phyloP scores from a whole-genome alignment of 2,329 filamentous ascomycete species.

The Fusarium sp. region DNA sequence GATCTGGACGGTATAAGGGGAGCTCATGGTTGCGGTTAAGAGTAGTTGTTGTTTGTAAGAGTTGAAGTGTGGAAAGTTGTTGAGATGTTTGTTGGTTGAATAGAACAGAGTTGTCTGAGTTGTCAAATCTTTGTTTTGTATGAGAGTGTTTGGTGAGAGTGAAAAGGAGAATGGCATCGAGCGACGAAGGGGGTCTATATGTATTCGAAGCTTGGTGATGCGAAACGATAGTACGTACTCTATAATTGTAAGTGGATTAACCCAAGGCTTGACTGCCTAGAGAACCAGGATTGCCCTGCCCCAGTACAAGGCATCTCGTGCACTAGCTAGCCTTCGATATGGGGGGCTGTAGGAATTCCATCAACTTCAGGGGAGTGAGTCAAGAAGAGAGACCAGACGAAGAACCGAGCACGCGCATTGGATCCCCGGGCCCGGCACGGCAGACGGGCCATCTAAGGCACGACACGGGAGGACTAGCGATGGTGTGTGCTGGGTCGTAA shows the following conservation, averaged over 20 bases:
- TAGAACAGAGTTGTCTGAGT: slow-evolving; percentile 1
- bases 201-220: slow-evolving; percentile 37
- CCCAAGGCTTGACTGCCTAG: slow-evolving; percentile 36
- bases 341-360: slow-evolving; percentile 22
- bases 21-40: slow-evolving; percentile 42
- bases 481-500: slow-evolving; percentile 30
- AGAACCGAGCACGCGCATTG: slow-evolving; percentile 29
- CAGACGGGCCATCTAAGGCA: slow-evolving; percentile 36
- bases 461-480: slow-evolving; percentile 32
- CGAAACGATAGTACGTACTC: slow-evolving; percentile 39
- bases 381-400: slow-evolving; percentile 37
- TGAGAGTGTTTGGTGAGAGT: slow-evolving; percentile 30
- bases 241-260: slow-evolving; percentile 37
- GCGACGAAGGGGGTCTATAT: slow-evolving; percentile 38
- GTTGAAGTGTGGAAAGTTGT: slow-evolving; percentile 12
- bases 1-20: slow-evolving; percentile 47
- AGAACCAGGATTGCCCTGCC: slow-evolving; percentile 34
- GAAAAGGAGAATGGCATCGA: slow-evolving; percentile 7
- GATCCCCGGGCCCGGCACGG: slow-evolving; percentile 36
- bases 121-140: slow-evolving; percentile 24
- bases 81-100: slow-evolving; percentile 3
- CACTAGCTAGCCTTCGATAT: slow-evolving; percentile 37
- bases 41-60: slow-evolving; percentile 17
- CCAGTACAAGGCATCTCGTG: slow-evolving; percentile 34
- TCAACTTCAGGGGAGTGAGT: slow-evolving; percentile 31